Evolutionary conservation across 163 green algal species (phyloP).

Genomic region (Prototheca wickerhamii): DNA sequence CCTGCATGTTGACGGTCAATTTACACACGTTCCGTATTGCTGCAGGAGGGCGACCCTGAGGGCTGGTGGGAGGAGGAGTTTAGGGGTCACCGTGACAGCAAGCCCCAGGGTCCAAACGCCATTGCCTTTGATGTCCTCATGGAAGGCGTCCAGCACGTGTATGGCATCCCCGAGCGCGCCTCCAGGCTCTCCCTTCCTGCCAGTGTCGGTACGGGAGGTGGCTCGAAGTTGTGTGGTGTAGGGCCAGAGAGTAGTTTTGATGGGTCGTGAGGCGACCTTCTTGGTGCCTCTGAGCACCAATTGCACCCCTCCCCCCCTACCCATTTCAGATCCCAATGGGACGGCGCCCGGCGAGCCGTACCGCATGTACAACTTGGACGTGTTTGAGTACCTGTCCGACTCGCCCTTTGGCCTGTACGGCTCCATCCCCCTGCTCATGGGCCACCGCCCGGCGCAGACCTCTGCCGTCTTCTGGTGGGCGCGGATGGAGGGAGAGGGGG

Average conservation of each 20-base stretch:
- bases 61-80: constrained; percentile 92
- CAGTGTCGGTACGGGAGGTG: constrained; percentile 30
- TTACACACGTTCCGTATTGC: neutral
- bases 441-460: constrained; percentile 62
- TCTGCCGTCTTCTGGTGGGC: constrained; percentile 83
- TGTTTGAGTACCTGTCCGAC: constrained; percentile 94
- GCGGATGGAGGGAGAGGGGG: neutral
- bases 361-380: constrained; percentile 98
- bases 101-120: constrained; percentile 74
- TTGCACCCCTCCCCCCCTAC: neutral
- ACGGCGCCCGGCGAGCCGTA: constrained; percentile 74
- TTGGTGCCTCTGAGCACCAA: neutral
- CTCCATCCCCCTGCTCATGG: constrained; percentile 87
- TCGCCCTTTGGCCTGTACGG: constrained; percentile 97
- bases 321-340: neutral
- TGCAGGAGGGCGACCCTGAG: constrained; percentile 61
- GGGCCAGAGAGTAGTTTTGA: neutral
- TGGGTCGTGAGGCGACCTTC: neutral
- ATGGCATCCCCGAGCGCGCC: constrained; percentile 78
- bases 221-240: neutral
- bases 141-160: constrained; percentile 40
- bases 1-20: neutral
- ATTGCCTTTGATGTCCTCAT: constrained; percentile 90
- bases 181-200: constrained; percentile 61
- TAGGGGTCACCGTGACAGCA: constrained; percentile 73